Conservation (phyloP, 371 early-diverging fungal species). For the Gilbertella persicaria region DNA sequence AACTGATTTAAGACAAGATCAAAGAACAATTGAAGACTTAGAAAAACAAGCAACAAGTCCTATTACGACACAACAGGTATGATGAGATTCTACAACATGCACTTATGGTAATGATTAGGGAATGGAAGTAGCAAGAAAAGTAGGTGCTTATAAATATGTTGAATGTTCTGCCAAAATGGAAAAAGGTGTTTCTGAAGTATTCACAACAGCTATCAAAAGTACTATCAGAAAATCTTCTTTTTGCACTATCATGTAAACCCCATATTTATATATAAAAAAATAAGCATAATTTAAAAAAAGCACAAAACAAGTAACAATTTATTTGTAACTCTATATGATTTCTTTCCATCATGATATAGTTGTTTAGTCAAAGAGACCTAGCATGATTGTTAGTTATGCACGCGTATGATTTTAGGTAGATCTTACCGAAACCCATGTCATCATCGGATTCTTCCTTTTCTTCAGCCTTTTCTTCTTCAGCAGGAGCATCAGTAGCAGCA, state of each 20-base stretch:
- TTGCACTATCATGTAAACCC: slow-evolving; percentile 21
- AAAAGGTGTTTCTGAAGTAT: slow-evolving; percentile 33
- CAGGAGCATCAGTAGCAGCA: slow-evolving; percentile 57
- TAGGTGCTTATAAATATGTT: slow-evolving; percentile 30
- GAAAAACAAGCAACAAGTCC: slow-evolving; percentile 22
- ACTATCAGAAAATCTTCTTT: slow-evolving; percentile 19
- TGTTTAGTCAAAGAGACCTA: slow-evolving; percentile 85
- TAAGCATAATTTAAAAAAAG: too few species aligned
- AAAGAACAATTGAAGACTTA: slow-evolving; percentile 23
- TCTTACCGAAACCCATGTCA: slow-evolving; percentile 87
- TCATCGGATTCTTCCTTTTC: slow-evolving; percentile 92
- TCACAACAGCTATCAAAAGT: slow-evolving; percentile 24
- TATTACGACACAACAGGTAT: slow-evolving; percentile 37
- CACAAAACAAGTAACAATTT: too few species aligned
- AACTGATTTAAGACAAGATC: slow-evolving; percentile 52
- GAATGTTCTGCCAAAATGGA: slow-evolving; percentile 35
- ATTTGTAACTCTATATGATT: neutral
- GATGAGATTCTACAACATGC: neutral
- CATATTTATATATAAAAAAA: neutral
- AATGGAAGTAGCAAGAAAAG: slow-evolving; percentile 20
- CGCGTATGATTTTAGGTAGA: neutral
- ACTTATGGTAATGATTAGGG: slow-evolving; percentile 14
- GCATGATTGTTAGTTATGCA: slow-evolving; percentile 1
- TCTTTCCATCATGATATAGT: neutral
- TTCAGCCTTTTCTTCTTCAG: slow-evolving; percentile 64